Evolutionary conservation across 2,329 filamentous ascomycete species (phyloP).

Genomic region (Plenodomus biglobosus): DNA sequence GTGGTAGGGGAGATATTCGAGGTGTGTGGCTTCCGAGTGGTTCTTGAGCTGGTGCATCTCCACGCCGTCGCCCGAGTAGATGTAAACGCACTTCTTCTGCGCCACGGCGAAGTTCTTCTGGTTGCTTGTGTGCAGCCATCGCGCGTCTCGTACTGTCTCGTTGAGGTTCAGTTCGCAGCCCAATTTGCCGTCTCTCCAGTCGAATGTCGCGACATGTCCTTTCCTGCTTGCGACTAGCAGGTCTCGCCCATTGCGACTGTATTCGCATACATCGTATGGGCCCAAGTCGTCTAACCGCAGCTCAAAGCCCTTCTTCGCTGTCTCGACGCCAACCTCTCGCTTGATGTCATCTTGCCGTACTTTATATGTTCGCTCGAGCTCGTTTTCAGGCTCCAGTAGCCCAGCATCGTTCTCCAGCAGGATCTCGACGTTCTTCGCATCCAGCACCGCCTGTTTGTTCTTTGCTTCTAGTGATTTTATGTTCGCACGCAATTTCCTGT

Average conservation of each 20-base stretch:
- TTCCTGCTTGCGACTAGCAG: slow-evolving; percentile 85
- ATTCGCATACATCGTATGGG: slow-evolving; percentile 85
- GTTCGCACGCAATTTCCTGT: slow-evolving; percentile 86
- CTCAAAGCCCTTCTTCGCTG: slow-evolving; percentile 91
- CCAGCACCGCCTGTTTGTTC: slow-evolving; percentile 76
- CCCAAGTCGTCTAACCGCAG: slow-evolving; percentile 75
- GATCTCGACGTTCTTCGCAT: slow-evolving; percentile 94
- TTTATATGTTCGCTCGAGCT: slow-evolving; percentile 89
- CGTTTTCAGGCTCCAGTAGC: slow-evolving; percentile 83
- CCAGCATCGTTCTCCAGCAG: slow-evolving; percentile 83
- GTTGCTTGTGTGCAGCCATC: slow-evolving; percentile 78
- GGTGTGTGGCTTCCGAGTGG: slow-evolving; percentile 85
- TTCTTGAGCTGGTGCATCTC: slow-evolving; percentile 90
- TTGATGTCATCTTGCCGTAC: slow-evolving; percentile 86
- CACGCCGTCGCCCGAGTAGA: slow-evolving; percentile 88
- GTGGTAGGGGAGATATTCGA: slow-evolving; percentile 96
- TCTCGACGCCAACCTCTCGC: slow-evolving; percentile 72
- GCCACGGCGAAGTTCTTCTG: slow-evolving; percentile 93
- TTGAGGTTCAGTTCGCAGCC: slow-evolving; percentile 88
- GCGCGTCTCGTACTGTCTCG: slow-evolving; percentile 86
- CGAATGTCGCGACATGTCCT: slow-evolving; percentile 93
- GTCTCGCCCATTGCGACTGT: slow-evolving; percentile 84
- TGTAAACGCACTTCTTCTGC: slow-evolving; percentile 95
- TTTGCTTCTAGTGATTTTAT: slow-evolving; percentile 77
- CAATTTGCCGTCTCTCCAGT: slow-evolving; percentile 90